Conservation (phyloP, 2,329 filamentous ascomycete genomes). For the Ophiocordyceps robertsii region DNA sequence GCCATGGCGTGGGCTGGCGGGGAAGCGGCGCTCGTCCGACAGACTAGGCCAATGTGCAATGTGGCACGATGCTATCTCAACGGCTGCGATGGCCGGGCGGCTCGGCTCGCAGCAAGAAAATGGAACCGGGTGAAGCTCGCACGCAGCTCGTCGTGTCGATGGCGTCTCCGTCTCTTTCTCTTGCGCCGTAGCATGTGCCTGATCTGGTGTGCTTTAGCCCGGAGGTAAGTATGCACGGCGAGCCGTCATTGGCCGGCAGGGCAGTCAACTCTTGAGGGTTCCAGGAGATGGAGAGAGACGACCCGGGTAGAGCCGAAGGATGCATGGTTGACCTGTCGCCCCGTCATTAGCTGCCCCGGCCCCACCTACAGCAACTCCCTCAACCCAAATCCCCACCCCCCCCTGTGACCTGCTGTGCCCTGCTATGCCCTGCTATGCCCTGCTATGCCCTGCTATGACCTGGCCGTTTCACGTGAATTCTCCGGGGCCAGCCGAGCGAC, state of each 20-base stretch:
- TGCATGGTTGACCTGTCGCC: too few species aligned
- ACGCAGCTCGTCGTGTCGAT: not conserved
- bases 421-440: too few species aligned
- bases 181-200: conserved; percentile 3
- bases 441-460: conserved; percentile 1
- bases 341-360: too few species aligned
- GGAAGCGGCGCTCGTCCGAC: not conserved
- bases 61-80: conserved; percentile 1
- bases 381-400: not conserved
- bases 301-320: too few species aligned
- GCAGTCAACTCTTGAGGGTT: too few species aligned
- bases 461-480: conserved; percentile 1
- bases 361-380: not conserved
- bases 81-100: not conserved
- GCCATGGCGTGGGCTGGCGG: conserved; percentile 31
- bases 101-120: conserved; percentile 1
- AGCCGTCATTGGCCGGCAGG: not conserved
- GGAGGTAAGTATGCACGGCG: not conserved
- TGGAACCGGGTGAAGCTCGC: not conserved
- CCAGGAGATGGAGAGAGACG: too few species aligned
- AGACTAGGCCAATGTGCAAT: not conserved
- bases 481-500: not conserved
- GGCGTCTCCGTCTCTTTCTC: conserved; percentile 2
- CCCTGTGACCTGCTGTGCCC: too few species aligned
- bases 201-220: too few species aligned